Evolutionary conservation across 1,139 yeast genomes (phyloP), one percentile per base, ranked within the genome.

Genomic region (Zygosaccharomyces sapae): DNA sequence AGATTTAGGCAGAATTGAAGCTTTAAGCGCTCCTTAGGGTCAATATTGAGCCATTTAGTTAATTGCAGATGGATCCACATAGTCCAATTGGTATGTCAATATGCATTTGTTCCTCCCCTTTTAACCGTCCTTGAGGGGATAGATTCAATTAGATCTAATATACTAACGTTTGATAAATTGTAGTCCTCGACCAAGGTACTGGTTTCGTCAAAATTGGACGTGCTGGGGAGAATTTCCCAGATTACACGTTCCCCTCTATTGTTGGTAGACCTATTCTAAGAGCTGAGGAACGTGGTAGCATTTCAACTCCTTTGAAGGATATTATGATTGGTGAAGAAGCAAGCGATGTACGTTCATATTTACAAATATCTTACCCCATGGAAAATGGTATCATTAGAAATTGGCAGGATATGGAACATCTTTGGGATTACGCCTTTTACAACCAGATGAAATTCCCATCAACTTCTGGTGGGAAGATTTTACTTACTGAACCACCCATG

Each of bases 261-360:
- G 98, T 92, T 19, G 99, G 99, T 37, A 80, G 98, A 62, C 99
- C 99, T 18, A 94, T 92, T 54, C 75, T 92, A 55, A 80, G 99
- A 66, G 97, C 98, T 2, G 99, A 94, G 68, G 99, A 92, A 69
- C 77, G 95, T 59, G 81, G 81, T 40, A 80, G 82, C 65, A 72
- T 84, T 27, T 47, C 55, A 10, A 63, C 63, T 4, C 67, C 68
- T 24, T 70, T 78, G 53, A 86, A 85, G 65, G 98, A 92, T 66
- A 87, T 94, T 60, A 92, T 92, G 98, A 90, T 97, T 63, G 99
- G 99, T 55, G 85, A 83, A 53, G 97, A 92, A 62, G 98, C 98
- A 43, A 81, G 89, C 55, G 86, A 86, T 33, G 95, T 87, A 31
- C 80, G 98, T 61, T 83, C 96, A 2, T 80, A 90, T 58, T 77